These are phyloP conservation scores for Acrodontium crateriforme DNA, from an alignment of 2,329 filamentous ascomycete species.

Conservation along the genomic window DNA sequence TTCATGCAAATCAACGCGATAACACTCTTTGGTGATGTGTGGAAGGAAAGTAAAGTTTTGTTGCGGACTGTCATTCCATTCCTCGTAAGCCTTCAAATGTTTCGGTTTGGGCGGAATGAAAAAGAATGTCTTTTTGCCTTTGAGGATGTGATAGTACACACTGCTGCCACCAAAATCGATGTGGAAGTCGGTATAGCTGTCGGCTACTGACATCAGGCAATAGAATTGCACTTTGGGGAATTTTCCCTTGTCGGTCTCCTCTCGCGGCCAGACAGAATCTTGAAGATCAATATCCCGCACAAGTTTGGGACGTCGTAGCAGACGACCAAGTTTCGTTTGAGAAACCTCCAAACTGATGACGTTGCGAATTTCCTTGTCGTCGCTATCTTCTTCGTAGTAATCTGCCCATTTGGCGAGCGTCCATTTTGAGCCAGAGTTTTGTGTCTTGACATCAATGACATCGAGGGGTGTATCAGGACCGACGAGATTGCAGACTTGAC, in stretches of 20 bases:
- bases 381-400: conserved; percentile 49
- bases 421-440: conserved; percentile 52
- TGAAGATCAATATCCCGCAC: conserved; percentile 49
- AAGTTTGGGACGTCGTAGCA: conserved; percentile 49
- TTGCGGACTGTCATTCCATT: conserved; percentile 54
- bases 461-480: conserved; percentile 48
- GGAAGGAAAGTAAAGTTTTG: conserved; percentile 54
- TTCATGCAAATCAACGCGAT: conserved; percentile 49
- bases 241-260: conserved; percentile 39
- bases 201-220: conserved; percentile 56
- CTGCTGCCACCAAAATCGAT: conserved; percentile 60
- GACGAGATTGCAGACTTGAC: conserved; percentile 49
- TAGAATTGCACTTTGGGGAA: conserved; percentile 54
- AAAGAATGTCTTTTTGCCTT: conserved; percentile 57
- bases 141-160: conserved; percentile 56
- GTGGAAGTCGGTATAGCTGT: conserved; percentile 60
- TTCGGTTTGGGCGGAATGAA: conserved; percentile 57
- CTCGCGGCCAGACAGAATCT: conserved; percentile 41
- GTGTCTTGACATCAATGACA: conserved; percentile 57
- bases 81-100: conserved; percentile 55
- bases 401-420: conserved; percentile 53
- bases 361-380: conserved; percentile 49
- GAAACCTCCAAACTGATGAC: conserved; percentile 58
- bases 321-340: conserved; percentile 45
- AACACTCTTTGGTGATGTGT: conserved; percentile 51